A percentile compares a stretch with the other conserved stretches of the same genome.
These are phyloP conservation scores for Fallopia convolvulus DNA, from an alignment of 148 eudicot species.

Conservation along the genomic window DNA sequence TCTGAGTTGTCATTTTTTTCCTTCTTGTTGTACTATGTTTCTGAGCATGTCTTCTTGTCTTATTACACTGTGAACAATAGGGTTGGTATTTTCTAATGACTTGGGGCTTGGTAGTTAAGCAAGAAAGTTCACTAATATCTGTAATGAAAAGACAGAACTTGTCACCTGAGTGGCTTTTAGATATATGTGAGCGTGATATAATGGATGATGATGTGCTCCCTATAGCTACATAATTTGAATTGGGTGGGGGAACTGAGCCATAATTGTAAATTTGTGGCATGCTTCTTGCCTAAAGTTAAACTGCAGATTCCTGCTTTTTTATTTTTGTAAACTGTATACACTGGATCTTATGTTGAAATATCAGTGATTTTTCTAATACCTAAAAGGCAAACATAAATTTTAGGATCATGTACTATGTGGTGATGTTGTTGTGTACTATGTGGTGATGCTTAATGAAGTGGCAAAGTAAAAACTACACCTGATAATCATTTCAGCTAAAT, in stretches of 20 bases:
- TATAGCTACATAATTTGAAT: no score
- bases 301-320: neutral
- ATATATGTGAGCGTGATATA: neutral
- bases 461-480: neutral
- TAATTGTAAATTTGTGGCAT: neutral
- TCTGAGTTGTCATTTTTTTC: neutral
- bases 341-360: neutral
- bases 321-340: neutral
- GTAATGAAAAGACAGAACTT: neutral
- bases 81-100: neutral
- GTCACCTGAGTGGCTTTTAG: neutral
- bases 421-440: no score
- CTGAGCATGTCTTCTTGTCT: neutral
- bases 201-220: no score
- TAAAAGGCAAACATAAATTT: neutral
- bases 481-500: neutral
- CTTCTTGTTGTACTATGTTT: neutral
- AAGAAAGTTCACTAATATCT: neutral
- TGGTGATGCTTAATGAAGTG: neutral
- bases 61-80: no score
- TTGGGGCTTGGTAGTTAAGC: neutral
- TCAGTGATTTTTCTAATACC: neutral
- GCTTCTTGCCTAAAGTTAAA: neutral
- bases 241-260: neutral
- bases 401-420: neutral